These are phyloP conservation scores for Staphylotrichum tortipilum DNA, from an alignment of 495 filamentous ascomycete species.

Conservation along the genomic window DNA sequence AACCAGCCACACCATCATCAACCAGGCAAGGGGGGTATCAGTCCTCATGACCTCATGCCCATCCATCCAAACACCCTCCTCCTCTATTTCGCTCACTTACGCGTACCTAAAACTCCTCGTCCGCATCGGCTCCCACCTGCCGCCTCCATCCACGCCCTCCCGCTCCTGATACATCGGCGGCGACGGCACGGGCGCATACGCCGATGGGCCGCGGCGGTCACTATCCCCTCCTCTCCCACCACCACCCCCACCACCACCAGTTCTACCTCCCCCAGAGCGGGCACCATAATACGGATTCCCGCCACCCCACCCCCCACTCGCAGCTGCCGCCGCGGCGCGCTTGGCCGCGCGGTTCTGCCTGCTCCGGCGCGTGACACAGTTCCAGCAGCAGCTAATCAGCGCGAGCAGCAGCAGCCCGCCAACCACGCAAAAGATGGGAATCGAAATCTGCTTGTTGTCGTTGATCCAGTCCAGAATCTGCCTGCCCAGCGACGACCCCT, in stretches of 20 bases:
- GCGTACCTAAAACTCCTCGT: conserved; percentile 22
- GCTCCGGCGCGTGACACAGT: conserved; percentile 23
- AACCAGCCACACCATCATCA: no score
- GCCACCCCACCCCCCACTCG: background rate
- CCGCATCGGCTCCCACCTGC: conserved; percentile 16
- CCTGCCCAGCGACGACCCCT: conserved; percentile 51
- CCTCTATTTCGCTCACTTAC: conserved; percentile 6
- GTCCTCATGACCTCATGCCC: no score
- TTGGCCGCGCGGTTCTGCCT: no score
- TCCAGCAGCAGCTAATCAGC: conserved; percentile 51
- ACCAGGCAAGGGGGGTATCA: background rate
- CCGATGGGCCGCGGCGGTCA: conserved; percentile 1
- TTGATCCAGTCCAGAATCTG: conserved; percentile 59
- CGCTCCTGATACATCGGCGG: background rate
- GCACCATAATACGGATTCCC: background rate
- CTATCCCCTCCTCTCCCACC: no score
- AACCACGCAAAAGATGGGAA: conserved; percentile 60
- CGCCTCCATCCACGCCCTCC: background rate
- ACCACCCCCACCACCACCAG: background rate
- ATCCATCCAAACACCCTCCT: no score
- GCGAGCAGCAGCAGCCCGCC: conserved; percentile 59
- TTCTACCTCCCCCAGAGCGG: background rate
- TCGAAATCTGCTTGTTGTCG: conserved; percentile 64
- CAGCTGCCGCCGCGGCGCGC: background rate
- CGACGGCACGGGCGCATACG: conserved; percentile 1